Percentiles rank a stretch among this genome's conserved stretches.
phyloP scores from a whole-genome alignment of 192 early-diverging fungal genomes.

The Podila epigama region DNA sequence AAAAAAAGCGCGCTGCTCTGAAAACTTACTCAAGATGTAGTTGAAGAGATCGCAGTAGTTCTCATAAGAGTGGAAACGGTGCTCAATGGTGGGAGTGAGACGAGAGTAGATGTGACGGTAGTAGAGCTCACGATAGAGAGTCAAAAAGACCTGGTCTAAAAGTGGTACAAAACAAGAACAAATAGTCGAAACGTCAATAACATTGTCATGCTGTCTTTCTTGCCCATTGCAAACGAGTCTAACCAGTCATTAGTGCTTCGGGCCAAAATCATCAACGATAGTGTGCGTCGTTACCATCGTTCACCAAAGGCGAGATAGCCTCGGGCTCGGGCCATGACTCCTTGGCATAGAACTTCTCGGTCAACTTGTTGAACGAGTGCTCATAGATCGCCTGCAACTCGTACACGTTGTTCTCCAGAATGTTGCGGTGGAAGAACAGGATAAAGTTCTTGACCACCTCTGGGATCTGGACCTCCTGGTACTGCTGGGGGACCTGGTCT shows the following conservation, averaged over 20 bases:
- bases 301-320: conserved; percentile 79
- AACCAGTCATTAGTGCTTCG: neutral
- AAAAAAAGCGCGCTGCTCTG: neutral
- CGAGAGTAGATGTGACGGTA: conserved; percentile 97
- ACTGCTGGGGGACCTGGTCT: conserved; percentile 47
- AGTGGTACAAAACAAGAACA: neutral
- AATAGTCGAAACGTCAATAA: no score
- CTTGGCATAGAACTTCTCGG: conserved; percentile 92
- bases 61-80: conserved; percentile 90
- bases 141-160: conserved; percentile 86
- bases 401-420: conserved; percentile 81
- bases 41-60: conserved; percentile 99
- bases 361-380: conserved; percentile 87
- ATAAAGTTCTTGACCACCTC: conserved; percentile 88
- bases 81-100: conserved; percentile 86
- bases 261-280: neutral
- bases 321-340: conserved; percentile 89
- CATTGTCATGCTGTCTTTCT: no score
- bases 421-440: conserved; percentile 78
- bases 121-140: conserved; percentile 95
- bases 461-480: conserved; percentile 71
- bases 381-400: conserved; percentile 92
- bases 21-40: conserved; percentile 84
- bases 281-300: conserved; percentile 69
- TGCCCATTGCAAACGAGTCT: no score